Conservation (phyloP, 2,329 filamentous ascomycete genomes). For the Thielaviopsis ethacetica region DNA sequence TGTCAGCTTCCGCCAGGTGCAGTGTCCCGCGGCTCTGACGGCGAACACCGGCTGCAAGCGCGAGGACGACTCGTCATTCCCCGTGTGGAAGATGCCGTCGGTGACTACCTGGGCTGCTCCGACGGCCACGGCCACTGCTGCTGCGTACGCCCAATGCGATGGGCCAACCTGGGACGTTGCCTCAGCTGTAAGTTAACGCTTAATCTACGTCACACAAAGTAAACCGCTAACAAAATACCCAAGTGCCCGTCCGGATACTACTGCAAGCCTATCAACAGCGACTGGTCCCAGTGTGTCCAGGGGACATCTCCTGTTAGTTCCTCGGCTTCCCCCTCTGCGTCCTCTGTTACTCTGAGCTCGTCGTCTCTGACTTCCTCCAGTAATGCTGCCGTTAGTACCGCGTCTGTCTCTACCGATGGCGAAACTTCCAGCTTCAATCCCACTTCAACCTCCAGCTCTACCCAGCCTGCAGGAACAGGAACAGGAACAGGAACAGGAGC, state of each 20-base stretch:
- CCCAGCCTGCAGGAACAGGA: background rate
- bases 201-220: background rate
- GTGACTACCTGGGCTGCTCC: background rate
- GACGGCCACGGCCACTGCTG: background rate
- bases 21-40: conserved; percentile 34
- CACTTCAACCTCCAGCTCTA: background rate
- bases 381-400: background rate
- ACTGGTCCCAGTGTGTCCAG: background rate
- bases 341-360: background rate
- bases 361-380: background rate
- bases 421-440: too few relatives aligned
- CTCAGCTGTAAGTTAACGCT: background rate
- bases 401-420: background rate
- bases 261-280: background rate
- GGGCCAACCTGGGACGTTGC: background rate
- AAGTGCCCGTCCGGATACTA: background rate
- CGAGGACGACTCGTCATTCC: conserved; percentile 18
- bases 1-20: conserved; percentile 38
- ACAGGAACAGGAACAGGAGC: background rate
- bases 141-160: background rate
- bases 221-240: background rate
- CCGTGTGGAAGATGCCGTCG: conserved; percentile 10
- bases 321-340: background rate
- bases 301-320: background rate
- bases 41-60: conserved; percentile 23